Conservation (phyloP, 208 protist species). For the Vickermania ingenoplastis region DNA sequence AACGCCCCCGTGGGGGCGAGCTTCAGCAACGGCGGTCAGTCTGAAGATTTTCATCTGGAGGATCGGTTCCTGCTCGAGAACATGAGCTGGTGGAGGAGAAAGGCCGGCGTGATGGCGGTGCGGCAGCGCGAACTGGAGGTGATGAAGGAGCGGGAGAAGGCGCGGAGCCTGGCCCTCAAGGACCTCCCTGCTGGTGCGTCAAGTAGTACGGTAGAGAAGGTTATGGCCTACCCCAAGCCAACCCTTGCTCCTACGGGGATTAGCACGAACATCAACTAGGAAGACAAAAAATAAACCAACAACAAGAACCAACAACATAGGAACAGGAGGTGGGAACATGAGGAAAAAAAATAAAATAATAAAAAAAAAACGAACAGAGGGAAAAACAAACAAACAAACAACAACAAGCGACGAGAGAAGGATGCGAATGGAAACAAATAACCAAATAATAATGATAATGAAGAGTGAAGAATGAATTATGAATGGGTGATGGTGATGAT, state of each 20-base stretch:
- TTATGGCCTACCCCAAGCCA: constrained; percentile 41
- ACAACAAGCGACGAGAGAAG: not conserved
- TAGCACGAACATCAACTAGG: not conserved
- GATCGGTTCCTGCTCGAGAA: constrained; percentile 88
- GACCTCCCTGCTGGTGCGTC: constrained; percentile 13
- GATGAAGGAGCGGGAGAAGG: constrained; percentile 50
- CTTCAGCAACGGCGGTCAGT: constrained; percentile 86
- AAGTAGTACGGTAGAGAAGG: too few species aligned
- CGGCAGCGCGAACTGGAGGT: constrained; percentile 74
- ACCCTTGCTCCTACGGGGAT: constrained; percentile 73
- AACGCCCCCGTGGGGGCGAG: constrained; percentile 74
- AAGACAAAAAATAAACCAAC: constrained; percentile 1
- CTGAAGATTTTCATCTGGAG: constrained; percentile 87
- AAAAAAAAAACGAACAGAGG: constrained; percentile 3
- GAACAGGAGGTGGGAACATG: not conserved
- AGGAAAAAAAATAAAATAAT: not conserved
- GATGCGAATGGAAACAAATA: too few species aligned
- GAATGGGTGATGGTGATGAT: too few species aligned
- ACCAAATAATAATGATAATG: too few species aligned
- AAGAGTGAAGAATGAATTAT: too few species aligned
- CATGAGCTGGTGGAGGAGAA: constrained; percentile 74
- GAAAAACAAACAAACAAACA: not conserved
- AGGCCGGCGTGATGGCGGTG: constrained; percentile 72
- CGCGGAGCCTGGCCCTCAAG: constrained; percentile 45
- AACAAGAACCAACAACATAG: not conserved